Conservation (phyloP, 2,329 filamentous ascomycete genomes). For the Hypoxylon sp. region DNA sequence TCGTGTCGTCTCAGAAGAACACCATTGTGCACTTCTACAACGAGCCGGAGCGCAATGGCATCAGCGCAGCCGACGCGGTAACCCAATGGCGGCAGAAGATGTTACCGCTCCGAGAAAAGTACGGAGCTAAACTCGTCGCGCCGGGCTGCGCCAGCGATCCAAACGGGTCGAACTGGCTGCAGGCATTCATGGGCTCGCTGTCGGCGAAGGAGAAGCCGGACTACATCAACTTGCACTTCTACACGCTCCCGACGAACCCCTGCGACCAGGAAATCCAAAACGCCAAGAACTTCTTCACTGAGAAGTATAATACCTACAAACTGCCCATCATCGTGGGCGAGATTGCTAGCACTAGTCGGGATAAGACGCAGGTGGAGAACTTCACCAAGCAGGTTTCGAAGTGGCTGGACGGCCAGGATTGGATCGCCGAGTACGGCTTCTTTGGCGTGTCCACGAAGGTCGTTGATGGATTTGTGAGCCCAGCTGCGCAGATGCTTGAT, state of each 20-base stretch:
- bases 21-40: slow-evolving; percentile 62
- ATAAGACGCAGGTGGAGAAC: slow-evolving; percentile 54
- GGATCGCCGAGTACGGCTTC: slow-evolving; percentile 60
- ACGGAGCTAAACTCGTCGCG: slow-evolving; percentile 56
- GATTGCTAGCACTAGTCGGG: slow-evolving; percentile 59
- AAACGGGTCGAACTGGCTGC: slow-evolving; percentile 57
- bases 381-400: slow-evolving; percentile 59
- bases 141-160: slow-evolving; percentile 59
- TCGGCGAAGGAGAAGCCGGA: slow-evolving; percentile 57
- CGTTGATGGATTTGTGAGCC: slow-evolving; percentile 61
- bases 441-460: slow-evolving; percentile 60
- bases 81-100: slow-evolving; percentile 57
- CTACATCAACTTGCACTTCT: slow-evolving; percentile 61
- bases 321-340: slow-evolving; percentile 56
- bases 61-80: slow-evolving; percentile 54
- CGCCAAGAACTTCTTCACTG: slow-evolving; percentile 57
- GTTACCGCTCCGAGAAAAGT: slow-evolving; percentile 49
- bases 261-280: slow-evolving; percentile 52
- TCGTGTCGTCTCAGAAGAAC: slow-evolving; percentile 30
- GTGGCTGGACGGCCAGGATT: slow-evolving; percentile 60
- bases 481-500: slow-evolving; percentile 61
- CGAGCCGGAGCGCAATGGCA: slow-evolving; percentile 59
- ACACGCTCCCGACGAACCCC: slow-evolving; percentile 46
- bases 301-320: slow-evolving; percentile 55
- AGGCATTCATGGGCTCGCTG: slow-evolving; percentile 56